phyloP scores from a whole-genome alignment of 78 protist species.

The Speleostelium caveatum region DNA sequence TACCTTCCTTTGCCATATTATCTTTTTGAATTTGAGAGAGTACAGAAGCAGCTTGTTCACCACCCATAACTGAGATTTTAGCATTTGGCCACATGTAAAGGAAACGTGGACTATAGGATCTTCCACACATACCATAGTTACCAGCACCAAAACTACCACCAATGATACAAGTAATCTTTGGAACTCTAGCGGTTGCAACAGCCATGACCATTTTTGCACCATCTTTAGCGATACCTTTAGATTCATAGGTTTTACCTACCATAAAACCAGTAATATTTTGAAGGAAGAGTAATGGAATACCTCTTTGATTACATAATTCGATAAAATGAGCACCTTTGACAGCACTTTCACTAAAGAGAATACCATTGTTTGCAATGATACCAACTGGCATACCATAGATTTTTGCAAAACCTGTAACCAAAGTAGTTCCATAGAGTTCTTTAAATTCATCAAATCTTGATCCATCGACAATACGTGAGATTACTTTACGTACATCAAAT shows the following conservation, averaged over 20 bases:
- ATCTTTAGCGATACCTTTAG: conserved; percentile 95
- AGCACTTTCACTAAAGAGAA: conserved; percentile 90
- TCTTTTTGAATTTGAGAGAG: conserved; percentile 79
- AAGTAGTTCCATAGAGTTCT: conserved; percentile 92
- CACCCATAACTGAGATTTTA: conserved; percentile 98
- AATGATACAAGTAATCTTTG: conserved; percentile 96
- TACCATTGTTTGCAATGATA: conserved; percentile 98
- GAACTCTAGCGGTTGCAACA: conserved; percentile 96
- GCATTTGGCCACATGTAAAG: conserved; percentile 98
- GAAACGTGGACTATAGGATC: conserved; percentile 93
- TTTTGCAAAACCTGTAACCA: conserved; percentile 94
- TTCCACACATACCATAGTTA: conserved; percentile 99
- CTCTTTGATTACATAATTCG: conserved; percentile 95
- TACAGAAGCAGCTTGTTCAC: conserved; percentile 95
- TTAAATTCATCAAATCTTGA: conserved; percentile 95
- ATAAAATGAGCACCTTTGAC: conserved; percentile 97
- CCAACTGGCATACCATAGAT: conserved; percentile 97
- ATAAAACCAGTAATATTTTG: conserved; percentile 99
- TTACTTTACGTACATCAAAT: conserved; percentile 90
- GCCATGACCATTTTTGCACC: conserved; percentile 99
- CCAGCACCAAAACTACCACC: conserved; percentile 99
- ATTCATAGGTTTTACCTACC: conserved; percentile 95
- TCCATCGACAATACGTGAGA: conserved; percentile 97
- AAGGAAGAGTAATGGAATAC: conserved; percentile 96
- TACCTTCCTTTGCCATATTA: conserved; percentile 71